A percentile compares a stretch with the other conserved stretches of the same genome.
These are phyloP conservation scores for Catharanthus roseus DNA, from an alignment of 257 asterid genomes.

Conservation along the genomic window DNA sequence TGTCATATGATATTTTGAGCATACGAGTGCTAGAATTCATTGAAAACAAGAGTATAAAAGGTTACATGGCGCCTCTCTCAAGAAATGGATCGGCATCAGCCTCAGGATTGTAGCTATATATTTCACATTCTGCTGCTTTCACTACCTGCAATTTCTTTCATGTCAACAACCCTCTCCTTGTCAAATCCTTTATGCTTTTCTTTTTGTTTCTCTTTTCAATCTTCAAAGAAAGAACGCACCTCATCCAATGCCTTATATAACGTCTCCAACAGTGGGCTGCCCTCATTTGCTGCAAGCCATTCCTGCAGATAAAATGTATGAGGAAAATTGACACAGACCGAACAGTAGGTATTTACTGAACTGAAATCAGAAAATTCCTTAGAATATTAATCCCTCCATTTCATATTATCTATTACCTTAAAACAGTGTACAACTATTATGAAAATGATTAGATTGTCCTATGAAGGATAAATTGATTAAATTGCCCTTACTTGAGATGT, in stretches of 20 bases:
- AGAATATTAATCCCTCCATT: too few relatives aligned
- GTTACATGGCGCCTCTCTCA: conserved; percentile 89
- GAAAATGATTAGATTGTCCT: too few relatives aligned
- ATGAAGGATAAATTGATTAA: too few relatives aligned
- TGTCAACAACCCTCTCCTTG: conserved; percentile 4
- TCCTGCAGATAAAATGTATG: conserved; percentile 46
- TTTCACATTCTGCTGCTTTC: conserved; percentile 80
- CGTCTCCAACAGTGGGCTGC: conserved; percentile 53
- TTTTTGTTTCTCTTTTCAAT: neutral
- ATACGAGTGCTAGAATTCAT: neutral
- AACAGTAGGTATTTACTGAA: neutral
- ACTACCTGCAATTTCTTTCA: conserved; percentile 60
- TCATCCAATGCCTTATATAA: conserved; percentile 86
- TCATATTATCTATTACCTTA: too few relatives aligned
- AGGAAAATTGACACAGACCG: neutral
- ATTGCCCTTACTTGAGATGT: too few relatives aligned
- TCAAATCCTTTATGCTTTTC: neutral
- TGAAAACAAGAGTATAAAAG: neutral
- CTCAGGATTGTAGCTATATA: conserved; percentile 82
- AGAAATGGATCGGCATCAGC: conserved; percentile 84
- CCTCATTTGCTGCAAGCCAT: conserved; percentile 70
- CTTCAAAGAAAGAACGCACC: conserved; percentile 40
- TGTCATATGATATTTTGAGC: neutral
- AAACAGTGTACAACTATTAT: too few relatives aligned
- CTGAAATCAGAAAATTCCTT: neutral